Evolutionary conservation across 2,329 filamentous ascomycete species (phyloP).

Genomic region (Rutstroemia sp.): DNA sequence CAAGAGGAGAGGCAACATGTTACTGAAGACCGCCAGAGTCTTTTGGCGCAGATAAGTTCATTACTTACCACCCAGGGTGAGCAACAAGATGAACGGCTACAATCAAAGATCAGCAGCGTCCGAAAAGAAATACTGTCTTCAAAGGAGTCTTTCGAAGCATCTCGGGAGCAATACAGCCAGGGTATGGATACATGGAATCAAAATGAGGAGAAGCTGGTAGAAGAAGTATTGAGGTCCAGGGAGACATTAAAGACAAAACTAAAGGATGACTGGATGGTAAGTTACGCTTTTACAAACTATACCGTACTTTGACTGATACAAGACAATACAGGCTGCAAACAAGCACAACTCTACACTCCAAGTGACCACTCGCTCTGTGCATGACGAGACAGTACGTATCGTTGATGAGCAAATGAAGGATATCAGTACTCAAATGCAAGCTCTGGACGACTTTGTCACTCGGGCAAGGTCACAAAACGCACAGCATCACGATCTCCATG

Average conservation of each 20-base stretch:
- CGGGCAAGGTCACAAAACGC: slow-evolving; percentile 76
- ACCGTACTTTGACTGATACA: slow-evolving; percentile 8
- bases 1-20: slow-evolving; percentile 70
- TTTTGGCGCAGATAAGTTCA: slow-evolving; percentile 70
- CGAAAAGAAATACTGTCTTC: slow-evolving; percentile 59
- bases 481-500: slow-evolving; percentile 64
- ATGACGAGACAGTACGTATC: slow-evolving; percentile 82
- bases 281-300: slow-evolving; percentile 28
- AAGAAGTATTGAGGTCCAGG: slow-evolving; percentile 64
- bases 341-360: slow-evolving; percentile 79
- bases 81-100: slow-evolving; percentile 64
- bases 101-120: slow-evolving; percentile 53
- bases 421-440: slow-evolving; percentile 80
- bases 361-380: slow-evolving; percentile 74
- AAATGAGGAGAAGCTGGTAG: slow-evolving; percentile 61
- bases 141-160: slow-evolving; percentile 56
- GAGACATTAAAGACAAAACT: slow-evolving; percentile 75
- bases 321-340: slow-evolving; percentile 52
- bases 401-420: slow-evolving; percentile 85
- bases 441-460: slow-evolving; percentile 83
- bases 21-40: slow-evolving; percentile 62
- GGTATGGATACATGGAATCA: slow-evolving; percentile 70
- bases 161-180: slow-evolving; percentile 57
- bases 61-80: slow-evolving; percentile 70
- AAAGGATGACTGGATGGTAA: slow-evolving; percentile 77